Evolutionary conservation across 2,329 filamentous ascomycete genomes (phyloP).

Genomic region (Trichoderma sp.): DNA sequence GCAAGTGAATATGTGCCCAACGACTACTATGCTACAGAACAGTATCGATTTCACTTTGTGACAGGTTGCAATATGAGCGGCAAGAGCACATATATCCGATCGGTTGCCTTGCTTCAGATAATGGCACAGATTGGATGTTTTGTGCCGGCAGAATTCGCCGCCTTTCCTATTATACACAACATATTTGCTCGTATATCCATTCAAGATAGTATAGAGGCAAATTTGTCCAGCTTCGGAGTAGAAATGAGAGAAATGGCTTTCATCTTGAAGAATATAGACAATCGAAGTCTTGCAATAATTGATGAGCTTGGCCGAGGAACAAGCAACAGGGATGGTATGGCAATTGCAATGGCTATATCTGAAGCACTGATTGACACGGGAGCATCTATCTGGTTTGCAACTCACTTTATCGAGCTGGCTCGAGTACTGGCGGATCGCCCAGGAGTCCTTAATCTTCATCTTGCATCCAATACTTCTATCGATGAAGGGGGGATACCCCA

Average conservation of each 20-base stretch:
- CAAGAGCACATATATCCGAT: conserved; percentile 92
- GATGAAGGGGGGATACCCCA: conserved; percentile 55
- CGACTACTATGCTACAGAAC: conserved; percentile 81
- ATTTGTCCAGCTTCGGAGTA: conserved; percentile 88
- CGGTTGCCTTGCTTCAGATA: conserved; percentile 79
- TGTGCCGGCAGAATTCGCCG: conserved; percentile 82
- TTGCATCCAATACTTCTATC: conserved; percentile 67
- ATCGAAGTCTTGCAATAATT: conserved; percentile 77
- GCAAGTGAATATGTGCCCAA: conserved; percentile 78
- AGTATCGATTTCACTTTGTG: conserved; percentile 86
- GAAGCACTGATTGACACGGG: conserved; percentile 82
- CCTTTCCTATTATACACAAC: conserved; percentile 77
- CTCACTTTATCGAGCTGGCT: conserved; percentile 85
- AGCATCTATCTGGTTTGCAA: conserved; percentile 88
- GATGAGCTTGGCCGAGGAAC: conserved; percentile 94
- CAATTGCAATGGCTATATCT: conserved; percentile 87
- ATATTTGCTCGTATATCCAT: conserved; percentile 87
- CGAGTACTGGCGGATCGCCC: conserved; percentile 72
- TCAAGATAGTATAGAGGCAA: conserved; percentile 86
- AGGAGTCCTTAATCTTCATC: conserved; percentile 82
- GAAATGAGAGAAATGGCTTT: conserved; percentile 98
- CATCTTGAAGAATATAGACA: conserved; percentile 81
- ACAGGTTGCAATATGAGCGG: conserved; percentile 99
- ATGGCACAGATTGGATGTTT: conserved; percentile 96
- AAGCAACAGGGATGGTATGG: conserved; percentile 82